Percentiles rank a stretch among this genome's conserved stretches.
These are phyloP conservation scores for Rhizophagus clarus DNA, from an alignment of 192 early-diverging fungal species.

Conservation along the genomic window DNA sequence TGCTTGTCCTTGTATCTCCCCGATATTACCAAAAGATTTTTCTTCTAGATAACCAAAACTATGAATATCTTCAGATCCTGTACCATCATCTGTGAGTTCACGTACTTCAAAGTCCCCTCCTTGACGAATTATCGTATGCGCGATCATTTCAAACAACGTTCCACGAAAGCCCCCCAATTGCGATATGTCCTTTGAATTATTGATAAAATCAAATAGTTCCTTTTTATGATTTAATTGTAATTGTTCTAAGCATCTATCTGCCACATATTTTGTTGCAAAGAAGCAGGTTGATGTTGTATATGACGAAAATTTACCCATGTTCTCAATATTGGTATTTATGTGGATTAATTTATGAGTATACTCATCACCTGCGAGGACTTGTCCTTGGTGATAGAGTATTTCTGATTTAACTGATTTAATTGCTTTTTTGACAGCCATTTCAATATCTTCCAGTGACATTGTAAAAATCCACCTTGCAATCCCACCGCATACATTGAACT, in stretches of 20 bases:
- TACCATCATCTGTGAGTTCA: neutral
- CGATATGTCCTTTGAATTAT: neutral
- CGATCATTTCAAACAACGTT: neutral
- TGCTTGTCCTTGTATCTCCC: neutral
- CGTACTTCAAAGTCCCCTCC: neutral
- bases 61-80: neutral
- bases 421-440: neutral
- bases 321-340: too few species aligned
- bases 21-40: neutral
- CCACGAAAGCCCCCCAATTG: neutral
- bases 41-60: neutral
- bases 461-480: neutral
- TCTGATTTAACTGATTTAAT: too few species aligned
- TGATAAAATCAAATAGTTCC: conserved; percentile 17
- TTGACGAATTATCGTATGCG: neutral
- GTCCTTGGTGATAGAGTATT: neutral
- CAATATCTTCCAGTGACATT: neutral
- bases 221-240: neutral
- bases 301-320: neutral
- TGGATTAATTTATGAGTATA: neutral
- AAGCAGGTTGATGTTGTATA: neutral
- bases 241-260: conserved; percentile 6
- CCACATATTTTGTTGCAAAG: neutral
- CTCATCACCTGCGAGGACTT: neutral
- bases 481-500: neutral